Conservation (phyloP, 345 rosid species). For the Viola odorata region DNA sequence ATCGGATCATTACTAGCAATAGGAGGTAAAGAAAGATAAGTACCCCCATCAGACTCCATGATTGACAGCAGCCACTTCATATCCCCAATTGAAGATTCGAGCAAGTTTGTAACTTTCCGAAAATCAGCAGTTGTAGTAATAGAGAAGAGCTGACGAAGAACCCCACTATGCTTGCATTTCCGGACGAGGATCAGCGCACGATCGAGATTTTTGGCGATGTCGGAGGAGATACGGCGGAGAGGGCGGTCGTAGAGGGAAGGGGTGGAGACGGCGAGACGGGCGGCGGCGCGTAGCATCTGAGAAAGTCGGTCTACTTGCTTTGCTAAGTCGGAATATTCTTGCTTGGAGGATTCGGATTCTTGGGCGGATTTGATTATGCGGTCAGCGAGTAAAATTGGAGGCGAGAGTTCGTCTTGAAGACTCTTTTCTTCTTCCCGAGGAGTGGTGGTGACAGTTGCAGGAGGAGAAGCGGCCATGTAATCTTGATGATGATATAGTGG, state of each 20-base stretch:
- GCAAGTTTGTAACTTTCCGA: slow-evolving; percentile 38
- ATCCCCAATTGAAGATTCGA: slow-evolving; percentile 57
- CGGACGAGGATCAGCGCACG: slow-evolving; percentile 50
- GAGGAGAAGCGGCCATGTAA: slow-evolving; percentile 11
- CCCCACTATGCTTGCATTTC: slow-evolving; percentile 43
- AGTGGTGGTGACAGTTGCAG: background rate
- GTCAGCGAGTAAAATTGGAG: slow-evolving; percentile 37
- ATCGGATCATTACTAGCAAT: slow-evolving; percentile 66
- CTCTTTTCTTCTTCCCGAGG: slow-evolving; percentile 18
- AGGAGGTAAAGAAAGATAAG: slow-evolving; percentile 43
- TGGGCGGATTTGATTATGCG: slow-evolving; percentile 37
- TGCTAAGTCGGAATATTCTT: slow-evolving; percentile 41
- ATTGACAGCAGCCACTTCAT: slow-evolving; percentile 51
- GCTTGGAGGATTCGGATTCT: slow-evolving; percentile 37
- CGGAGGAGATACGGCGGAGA: slow-evolving; percentile 43
- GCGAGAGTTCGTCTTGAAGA: slow-evolving; percentile 33
- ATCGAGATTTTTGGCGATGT: slow-evolving; percentile 52
- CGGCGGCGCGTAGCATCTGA: slow-evolving; percentile 49
- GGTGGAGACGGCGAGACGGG: slow-evolving; percentile 33
- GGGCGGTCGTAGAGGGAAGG: slow-evolving; percentile 54
- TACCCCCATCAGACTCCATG: slow-evolving; percentile 35
- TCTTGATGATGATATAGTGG: background rate
- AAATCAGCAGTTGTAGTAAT: slow-evolving; percentile 51
- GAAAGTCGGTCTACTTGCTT: slow-evolving; percentile 43
- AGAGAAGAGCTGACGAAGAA: slow-evolving; percentile 54